These are phyloP conservation scores for Wallacemonas sp. DNA, from an alignment of 208 protist genomes.

Conservation along the genomic window DNA sequence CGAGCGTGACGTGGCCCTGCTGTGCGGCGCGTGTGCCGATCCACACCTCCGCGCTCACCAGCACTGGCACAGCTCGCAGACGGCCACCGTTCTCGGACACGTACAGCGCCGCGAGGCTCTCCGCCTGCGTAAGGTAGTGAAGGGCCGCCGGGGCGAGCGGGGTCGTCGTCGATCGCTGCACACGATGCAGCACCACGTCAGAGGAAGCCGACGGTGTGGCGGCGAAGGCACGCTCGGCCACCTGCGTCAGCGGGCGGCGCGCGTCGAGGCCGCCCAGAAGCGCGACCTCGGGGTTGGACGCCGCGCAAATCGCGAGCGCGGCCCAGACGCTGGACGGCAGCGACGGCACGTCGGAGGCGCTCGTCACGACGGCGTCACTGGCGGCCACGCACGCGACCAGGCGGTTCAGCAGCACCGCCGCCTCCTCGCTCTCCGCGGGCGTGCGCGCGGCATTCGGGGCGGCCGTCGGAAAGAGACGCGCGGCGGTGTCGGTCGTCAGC, in stretches of 20 bases:
- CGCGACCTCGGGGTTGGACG: slow-evolving; percentile 29
- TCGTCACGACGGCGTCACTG: slow-evolving; percentile 46
- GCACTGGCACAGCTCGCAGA: slow-evolving; percentile 23
- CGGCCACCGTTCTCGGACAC: slow-evolving; percentile 13
- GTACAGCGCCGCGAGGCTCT: slow-evolving; percentile 37
- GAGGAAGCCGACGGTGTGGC: background rate
- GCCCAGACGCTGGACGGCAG: slow-evolving; percentile 27
- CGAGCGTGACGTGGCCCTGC: slow-evolving; percentile 36
- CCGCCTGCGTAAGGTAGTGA: slow-evolving; percentile 34
- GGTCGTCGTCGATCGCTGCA: slow-evolving; percentile 10
- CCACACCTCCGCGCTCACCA: slow-evolving; percentile 52
- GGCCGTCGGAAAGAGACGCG: slow-evolving; percentile 12
- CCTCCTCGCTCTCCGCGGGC: too few species aligned
- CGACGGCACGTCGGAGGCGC: slow-evolving; percentile 20
- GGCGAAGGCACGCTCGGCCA: background rate
- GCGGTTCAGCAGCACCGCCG: slow-evolving; percentile 6
- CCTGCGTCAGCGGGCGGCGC: slow-evolving; percentile 7
- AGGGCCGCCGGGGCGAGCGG: slow-evolving; percentile 43
- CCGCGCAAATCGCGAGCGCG: slow-evolving; percentile 32
- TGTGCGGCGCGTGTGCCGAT: slow-evolving; percentile 36
- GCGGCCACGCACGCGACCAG: slow-evolving; percentile 37
- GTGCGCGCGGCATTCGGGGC: background rate
- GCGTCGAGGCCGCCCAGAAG: slow-evolving; percentile 28
- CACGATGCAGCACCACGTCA: slow-evolving; percentile 3
- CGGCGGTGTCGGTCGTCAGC: slow-evolving; percentile 26